phyloP scores from a whole-genome alignment of 176 grass and related monocot genomes.

The Juncus effusus region DNA sequence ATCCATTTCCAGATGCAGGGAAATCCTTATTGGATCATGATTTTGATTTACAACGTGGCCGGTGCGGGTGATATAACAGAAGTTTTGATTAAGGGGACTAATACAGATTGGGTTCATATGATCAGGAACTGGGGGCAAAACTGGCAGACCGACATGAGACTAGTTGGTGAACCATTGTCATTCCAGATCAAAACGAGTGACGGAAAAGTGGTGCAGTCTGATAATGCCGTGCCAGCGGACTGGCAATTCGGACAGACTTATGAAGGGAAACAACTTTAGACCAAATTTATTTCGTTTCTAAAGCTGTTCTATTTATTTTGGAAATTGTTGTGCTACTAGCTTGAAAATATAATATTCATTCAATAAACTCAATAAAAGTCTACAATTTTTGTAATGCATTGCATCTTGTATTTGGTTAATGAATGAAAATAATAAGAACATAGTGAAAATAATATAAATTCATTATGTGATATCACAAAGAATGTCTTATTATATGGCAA shows the following conservation, averaged over 20 bases:
- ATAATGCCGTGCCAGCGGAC: constrained; percentile 26
- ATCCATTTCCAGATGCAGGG: constrained; percentile 31
- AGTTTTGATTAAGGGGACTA: constrained; percentile 29
- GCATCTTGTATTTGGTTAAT: background rate
- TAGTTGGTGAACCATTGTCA: constrained; percentile 22
- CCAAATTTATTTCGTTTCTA: background rate
- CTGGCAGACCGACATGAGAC: constrained; percentile 26
- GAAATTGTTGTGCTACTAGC: background rate
- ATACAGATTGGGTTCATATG: constrained; percentile 31
- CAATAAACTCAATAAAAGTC: background rate
- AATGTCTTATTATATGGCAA: too few species aligned
- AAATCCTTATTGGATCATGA: constrained; percentile 32
- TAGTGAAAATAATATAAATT: background rate
- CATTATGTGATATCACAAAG: constrained; percentile 8
- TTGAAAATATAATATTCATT: background rate
- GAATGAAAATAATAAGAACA: background rate
- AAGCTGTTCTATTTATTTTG: constrained; percentile 3
- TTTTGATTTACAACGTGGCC: constrained; percentile 38
- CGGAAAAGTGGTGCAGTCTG: constrained; percentile 14
- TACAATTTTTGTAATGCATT: background rate
- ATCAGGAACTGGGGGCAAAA: constrained; percentile 39
- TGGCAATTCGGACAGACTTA: constrained; percentile 39
- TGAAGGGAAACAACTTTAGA: constrained; percentile 7
- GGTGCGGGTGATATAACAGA: constrained; percentile 25
- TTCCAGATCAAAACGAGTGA: constrained; percentile 34